Base-by-base conservation (phyloP, 192 early-diverging fungal genomes). In the Diversispora eburnea region DNA sequence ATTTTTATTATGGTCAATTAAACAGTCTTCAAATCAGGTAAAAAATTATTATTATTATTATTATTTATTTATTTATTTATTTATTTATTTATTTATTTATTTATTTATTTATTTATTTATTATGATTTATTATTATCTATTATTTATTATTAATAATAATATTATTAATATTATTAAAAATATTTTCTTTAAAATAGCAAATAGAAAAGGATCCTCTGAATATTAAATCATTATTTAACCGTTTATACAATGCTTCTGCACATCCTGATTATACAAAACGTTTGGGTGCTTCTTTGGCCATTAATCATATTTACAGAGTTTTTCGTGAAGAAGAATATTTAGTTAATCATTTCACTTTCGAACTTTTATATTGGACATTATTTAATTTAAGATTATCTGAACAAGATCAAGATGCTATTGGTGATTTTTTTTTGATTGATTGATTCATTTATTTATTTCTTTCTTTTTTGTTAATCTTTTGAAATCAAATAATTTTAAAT, bases 1-100 rank as follows among this genome's bases (percentile, higher is more conserved):
- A 73, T 94, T 91, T 77, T 80, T 91, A 22, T 84, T 85, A 70
- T 93, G 89, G 87, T 89, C 90, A 0, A 87, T 93, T 70, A 92
- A 92, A 67, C 90, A 90, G 69, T 81, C 84, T 0, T 75, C 79
- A 9, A 70, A 74, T 22, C 80, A 83, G 56, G 82, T 81, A 81
- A 52, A 61, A 12, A 42, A 12, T n/a, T 80, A 47, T 8, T 78
- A 17, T 58, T 8, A 10, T 82, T 47, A 12, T 42, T 54, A 65
- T 48, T 49, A 72, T 72, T 75, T 39, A 67, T 4, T 42, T 3
- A 39, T 66, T 66, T 42, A 51, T 66, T 66, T 45, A 5, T 46
- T 49, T n/a, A n/a, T n/a, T n/a, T n/a, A n/a, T n/a, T n/a, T n/a
- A n/a, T n/a, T n/a, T n/a, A n/a, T n/a, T n/a, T n/a, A n/a, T n/a